These are phyloP conservation scores for Scedosporium boydii DNA, from an alignment of 2,329 filamentous ascomycete species.

Conservation along the genomic window DNA sequence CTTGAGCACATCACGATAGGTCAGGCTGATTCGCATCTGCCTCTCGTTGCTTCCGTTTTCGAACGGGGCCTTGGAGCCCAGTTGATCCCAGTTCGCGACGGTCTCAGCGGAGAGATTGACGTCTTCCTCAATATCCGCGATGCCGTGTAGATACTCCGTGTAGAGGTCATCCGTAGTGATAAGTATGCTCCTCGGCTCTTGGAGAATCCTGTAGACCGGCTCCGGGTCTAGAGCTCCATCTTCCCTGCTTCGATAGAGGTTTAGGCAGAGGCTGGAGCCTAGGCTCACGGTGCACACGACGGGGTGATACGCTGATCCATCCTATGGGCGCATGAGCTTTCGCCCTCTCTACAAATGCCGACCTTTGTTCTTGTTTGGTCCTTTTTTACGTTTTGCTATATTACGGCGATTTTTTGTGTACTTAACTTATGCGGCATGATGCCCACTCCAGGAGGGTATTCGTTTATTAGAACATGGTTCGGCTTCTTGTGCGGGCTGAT, in stretches of 20 bases:
- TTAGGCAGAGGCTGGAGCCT: conserved; percentile 66
- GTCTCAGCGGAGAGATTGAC: conserved; percentile 49
- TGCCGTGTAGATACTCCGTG: conserved; percentile 64
- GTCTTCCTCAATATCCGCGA: conserved; percentile 58
- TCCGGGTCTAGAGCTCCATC: conserved; percentile 45
- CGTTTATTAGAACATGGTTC: conserved; percentile 91
- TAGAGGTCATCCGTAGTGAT: conserved; percentile 64
- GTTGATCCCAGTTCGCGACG: conserved; percentile 63
- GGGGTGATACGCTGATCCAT: conserved; percentile 77
- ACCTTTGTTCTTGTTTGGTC: neutral
- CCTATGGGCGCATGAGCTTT: conserved; percentile 30
- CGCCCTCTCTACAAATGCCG: neutral
- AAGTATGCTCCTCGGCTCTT: conserved; percentile 74
- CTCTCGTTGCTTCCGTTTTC: conserved; percentile 46
- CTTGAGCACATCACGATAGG: conserved; percentile 77
- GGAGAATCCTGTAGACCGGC: conserved; percentile 54
- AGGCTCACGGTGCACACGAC: conserved; percentile 88
- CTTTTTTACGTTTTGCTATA: neutral
- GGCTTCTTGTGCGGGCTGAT: conserved; percentile 64
- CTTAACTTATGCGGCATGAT: conserved; percentile 84
- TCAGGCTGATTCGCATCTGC: conserved; percentile 59
- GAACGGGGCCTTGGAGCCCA: conserved; percentile 40
- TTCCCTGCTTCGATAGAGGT: conserved; percentile 58
- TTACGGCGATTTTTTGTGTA: conserved; percentile 15
- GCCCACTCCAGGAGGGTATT: conserved; percentile 80